These are phyloP conservation scores for Alternaria panax DNA, from an alignment of 2,329 filamentous ascomycete species.

Conservation along the genomic window DNA sequence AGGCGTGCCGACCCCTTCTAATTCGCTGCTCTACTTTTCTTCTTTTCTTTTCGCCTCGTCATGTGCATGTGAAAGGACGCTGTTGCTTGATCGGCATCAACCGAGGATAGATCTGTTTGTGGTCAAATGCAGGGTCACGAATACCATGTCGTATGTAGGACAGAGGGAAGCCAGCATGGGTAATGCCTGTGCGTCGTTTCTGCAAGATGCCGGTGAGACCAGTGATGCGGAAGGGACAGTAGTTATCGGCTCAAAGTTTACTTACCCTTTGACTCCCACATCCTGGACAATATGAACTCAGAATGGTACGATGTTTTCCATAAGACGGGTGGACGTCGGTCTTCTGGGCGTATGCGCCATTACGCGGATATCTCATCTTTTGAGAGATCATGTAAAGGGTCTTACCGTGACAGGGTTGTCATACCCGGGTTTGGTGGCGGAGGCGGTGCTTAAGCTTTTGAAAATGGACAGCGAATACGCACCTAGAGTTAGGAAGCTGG, in stretches of 20 bases:
- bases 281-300: not conserved
- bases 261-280: not conserved
- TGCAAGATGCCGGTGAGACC: not conserved
- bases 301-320: slow-evolving; percentile 3
- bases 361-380: not conserved
- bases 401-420: not conserved
- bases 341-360: not conserved
- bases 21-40: not conserved
- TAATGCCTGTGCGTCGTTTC: not conserved
- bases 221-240: not conserved
- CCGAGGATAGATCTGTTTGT: not conserved
- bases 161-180: not conserved
- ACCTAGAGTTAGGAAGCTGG: not conserved
- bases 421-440: not conserved
- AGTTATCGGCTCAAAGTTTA: not conserved
- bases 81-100: not conserved
- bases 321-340: slow-evolving; percentile 3
- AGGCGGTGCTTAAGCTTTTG: not conserved
- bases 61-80: not conserved
- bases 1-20: not conserved
- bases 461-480: not conserved
- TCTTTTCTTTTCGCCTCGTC: not conserved
- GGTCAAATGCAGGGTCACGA: not conserved
- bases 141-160: not conserved
- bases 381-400: not conserved